Conservation (phyloP, 208 protist species). For the Acanthamoeba culbertsoni region DNA sequence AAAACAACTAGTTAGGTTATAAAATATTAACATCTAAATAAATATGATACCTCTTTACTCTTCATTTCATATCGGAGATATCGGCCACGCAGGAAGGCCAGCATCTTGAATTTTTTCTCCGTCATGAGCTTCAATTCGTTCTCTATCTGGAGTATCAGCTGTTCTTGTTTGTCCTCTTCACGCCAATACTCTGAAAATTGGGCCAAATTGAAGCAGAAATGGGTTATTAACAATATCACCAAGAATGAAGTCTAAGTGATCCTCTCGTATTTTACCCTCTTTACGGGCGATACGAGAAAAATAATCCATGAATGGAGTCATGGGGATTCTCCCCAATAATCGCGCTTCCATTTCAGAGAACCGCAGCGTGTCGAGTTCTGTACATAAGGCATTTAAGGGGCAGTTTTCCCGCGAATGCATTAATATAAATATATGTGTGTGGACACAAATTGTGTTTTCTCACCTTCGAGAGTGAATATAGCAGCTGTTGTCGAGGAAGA, state of each 20-base stretch:
- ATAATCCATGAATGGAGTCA: neutral
- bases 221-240: too few species aligned
- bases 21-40: neutral
- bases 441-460: too few species aligned
- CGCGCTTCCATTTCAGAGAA: neutral
- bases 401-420: too few species aligned
- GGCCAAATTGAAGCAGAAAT: too few species aligned
- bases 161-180: neutral
- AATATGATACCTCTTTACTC: constrained; percentile 11
- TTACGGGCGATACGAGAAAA: neutral
- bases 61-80: constrained; percentile 45
- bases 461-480: neutral
- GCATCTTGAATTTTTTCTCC: constrained; percentile 2
- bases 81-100: neutral
- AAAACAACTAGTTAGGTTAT: neutral
- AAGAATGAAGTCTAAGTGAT: too few species aligned
- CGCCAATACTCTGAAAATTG: neutral
- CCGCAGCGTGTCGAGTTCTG: neutral
- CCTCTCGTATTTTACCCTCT: neutral
- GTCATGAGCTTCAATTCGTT: neutral
- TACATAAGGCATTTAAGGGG: too few species aligned
- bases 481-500: neutral
- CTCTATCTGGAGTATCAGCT: neutral
- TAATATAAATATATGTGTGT: too few species aligned
- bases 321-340: neutral